A percentile compares a stretch with the other conserved stretches of the same genome.
These are phyloP conservation scores for Spiromastix sp. DNA, from an alignment of 2,329 filamentous ascomycete species.

Conservation along the genomic window DNA sequence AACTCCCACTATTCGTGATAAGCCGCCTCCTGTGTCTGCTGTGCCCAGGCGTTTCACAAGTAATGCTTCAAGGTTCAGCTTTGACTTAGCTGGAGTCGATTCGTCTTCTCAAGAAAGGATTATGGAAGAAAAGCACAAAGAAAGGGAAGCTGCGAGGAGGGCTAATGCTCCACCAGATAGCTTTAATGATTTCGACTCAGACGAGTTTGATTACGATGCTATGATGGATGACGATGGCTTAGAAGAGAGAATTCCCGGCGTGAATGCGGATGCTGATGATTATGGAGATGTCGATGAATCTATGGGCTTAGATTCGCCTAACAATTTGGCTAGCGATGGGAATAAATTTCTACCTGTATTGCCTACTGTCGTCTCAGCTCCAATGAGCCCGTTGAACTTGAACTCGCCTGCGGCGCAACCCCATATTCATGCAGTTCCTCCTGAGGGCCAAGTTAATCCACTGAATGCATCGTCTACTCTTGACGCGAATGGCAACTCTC, in stretches of 20 bases:
- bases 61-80: slow-evolving; percentile 54
- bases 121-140: slow-evolving; percentile 53
- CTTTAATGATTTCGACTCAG: slow-evolving; percentile 27
- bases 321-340: slow-evolving; percentile 13
- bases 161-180: slow-evolving; percentile 19
- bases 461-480: neutral
- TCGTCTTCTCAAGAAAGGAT: slow-evolving; percentile 51
- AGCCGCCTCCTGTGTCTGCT: slow-evolving; percentile 19
- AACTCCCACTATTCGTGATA: slow-evolving; percentile 7
- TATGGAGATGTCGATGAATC: slow-evolving; percentile 25
- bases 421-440: neutral
- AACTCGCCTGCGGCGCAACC: slow-evolving; percentile 6
- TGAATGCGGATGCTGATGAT: slow-evolving; percentile 37
- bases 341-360: slow-evolving; percentile 26
- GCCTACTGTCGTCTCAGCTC: slow-evolving; percentile 27
- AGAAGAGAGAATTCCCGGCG: slow-evolving; percentile 39
- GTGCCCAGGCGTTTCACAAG: slow-evolving; percentile 42
- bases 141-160: slow-evolving; percentile 38
- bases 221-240: slow-evolving; percentile 33
- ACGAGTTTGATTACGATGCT: slow-evolving; percentile 34
- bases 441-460: neutral
- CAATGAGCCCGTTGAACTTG: slow-evolving; percentile 17
- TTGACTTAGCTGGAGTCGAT: slow-evolving; percentile 49
- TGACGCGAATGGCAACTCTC: too few relatives aligned
- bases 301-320: slow-evolving; percentile 15